Evolutionary conservation across 2,329 filamentous ascomycete species (phyloP).

Genomic region (Cercospora sp.): DNA sequence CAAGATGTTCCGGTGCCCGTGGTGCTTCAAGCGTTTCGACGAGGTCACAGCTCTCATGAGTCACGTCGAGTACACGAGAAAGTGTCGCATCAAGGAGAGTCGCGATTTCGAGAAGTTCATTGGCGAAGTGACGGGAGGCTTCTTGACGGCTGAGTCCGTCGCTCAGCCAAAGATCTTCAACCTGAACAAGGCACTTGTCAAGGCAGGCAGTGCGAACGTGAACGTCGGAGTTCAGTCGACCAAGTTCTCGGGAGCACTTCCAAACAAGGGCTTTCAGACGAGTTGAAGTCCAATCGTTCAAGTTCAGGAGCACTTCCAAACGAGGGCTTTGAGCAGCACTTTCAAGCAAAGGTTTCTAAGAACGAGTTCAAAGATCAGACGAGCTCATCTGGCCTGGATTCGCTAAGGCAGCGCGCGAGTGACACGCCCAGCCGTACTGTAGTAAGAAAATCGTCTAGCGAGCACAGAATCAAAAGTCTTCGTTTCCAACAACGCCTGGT

Average conservation of each 20-base stretch:
- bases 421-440: neutral
- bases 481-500: neutral
- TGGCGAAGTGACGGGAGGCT: constrained; percentile 47
- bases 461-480: neutral
- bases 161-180: constrained; percentile 27
- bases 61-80: constrained; percentile 46
- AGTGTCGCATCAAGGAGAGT: constrained; percentile 40
- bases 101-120: constrained; percentile 41
- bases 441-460: neutral
- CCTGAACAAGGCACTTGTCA: constrained; percentile 11
- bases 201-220: constrained; percentile 2
- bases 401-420: neutral
- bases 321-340: neutral
- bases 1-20: constrained; percentile 42
- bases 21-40: constrained; percentile 46
- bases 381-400: neutral
- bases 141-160: constrained; percentile 31
- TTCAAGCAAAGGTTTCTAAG: neutral
- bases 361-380: neutral
- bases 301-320: neutral
- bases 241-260: constrained; percentile 3
- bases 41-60: constrained; percentile 42
- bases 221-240: neutral
- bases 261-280: neutral
- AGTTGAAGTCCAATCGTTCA: neutral